phyloP scores from a whole-genome alignment of 2,329 filamentous ascomycete genomes.

The Sclerotiophoma versabilis region DNA sequence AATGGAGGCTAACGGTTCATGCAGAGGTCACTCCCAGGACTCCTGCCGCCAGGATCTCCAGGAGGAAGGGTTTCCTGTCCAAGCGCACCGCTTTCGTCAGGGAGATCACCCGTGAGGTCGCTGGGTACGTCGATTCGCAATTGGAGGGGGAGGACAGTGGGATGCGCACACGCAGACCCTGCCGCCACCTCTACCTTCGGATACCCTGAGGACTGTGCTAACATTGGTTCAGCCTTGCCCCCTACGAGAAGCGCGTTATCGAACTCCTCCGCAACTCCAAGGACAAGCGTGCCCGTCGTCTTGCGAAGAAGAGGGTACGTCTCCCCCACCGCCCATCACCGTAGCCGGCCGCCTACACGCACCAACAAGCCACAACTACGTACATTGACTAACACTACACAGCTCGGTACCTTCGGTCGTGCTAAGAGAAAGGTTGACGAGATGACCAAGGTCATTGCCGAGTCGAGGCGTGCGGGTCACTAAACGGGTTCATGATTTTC shows the following conservation, averaged over 20 bases:
- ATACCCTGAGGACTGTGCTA: constrained; percentile 6
- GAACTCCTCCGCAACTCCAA: constrained; percentile 99
- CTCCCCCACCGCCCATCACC: constrained; percentile 10
- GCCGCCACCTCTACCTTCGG: constrained; percentile 3
- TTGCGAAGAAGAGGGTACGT: constrained; percentile 97
- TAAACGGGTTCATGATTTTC: constrained; percentile 56
- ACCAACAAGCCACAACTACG: background rate
- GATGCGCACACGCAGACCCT: constrained; percentile 49
- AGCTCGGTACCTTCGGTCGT: constrained; percentile 98
- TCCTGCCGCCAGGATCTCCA: constrained; percentile 58
- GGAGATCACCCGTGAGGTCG: constrained; percentile 97
- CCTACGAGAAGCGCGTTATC: constrained; percentile 94
- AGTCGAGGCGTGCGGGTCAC: constrained; percentile 80
- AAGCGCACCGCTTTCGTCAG: constrained; percentile 97
- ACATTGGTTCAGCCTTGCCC: constrained; percentile 31
- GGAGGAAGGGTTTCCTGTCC: constrained; percentile 94
- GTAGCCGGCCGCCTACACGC: constrained; percentile 3
- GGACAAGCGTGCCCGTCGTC: constrained; percentile 99
- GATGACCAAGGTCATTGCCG: constrained; percentile 96
- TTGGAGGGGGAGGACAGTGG: constrained; percentile 15
- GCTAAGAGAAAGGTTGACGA: constrained; percentile 99
- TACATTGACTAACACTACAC: constrained; percentile 35
- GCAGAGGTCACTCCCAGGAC: constrained; percentile 60
- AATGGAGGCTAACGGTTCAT: constrained; percentile 35
- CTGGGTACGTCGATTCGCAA: constrained; percentile 71